Evolutionary conservation across 257 asterid genomes (phyloP).

Genomic region (Solanum microdontum): DNA sequence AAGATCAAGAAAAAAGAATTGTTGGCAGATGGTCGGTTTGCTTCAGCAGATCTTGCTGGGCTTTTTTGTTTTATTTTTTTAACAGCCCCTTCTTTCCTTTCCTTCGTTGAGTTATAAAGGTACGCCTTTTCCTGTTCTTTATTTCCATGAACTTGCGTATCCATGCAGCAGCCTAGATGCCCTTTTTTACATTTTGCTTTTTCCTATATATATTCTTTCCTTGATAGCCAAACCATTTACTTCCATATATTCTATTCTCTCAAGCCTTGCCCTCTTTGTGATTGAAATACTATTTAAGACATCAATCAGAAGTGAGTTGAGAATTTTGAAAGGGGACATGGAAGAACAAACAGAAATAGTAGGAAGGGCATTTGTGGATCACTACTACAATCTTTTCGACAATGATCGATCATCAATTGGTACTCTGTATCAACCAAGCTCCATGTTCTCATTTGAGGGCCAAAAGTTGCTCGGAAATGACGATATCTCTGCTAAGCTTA

Average conservation of each 20-base stretch:
- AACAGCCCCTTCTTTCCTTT: not conserved
- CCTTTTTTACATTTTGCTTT: not conserved
- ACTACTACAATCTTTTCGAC: slow-evolving; percentile 37
- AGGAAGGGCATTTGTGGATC: slow-evolving; percentile 44
- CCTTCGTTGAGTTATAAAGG: not conserved
- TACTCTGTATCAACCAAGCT: slow-evolving; percentile 33
- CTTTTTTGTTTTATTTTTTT: not conserved
- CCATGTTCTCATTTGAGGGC: slow-evolving; percentile 52
- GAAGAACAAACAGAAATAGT: slow-evolving; percentile 31
- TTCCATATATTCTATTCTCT: not conserved
- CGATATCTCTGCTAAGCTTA: slow-evolving; percentile 31
- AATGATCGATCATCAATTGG: slow-evolving; percentile 19
- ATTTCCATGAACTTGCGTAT: slow-evolving; percentile 17
- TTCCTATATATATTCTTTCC: not conserved
- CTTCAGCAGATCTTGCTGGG: slow-evolving; percentile 2
- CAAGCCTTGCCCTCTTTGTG: not conserved
- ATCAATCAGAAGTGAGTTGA: not conserved
- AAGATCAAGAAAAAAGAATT: not conserved
- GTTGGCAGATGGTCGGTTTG: slow-evolving; percentile 5
- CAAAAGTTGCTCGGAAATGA: slow-evolving; percentile 28
- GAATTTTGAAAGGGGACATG: slow-evolving; percentile 12
- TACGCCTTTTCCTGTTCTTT: not conserved
- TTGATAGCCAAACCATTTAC: not conserved
- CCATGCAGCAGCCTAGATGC: slow-evolving; percentile 38
- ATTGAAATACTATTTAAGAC: not conserved